These are phyloP conservation scores for Colletotrichum viniferum DNA, from an alignment of 2,329 filamentous ascomycete species.

Conservation along the genomic window DNA sequence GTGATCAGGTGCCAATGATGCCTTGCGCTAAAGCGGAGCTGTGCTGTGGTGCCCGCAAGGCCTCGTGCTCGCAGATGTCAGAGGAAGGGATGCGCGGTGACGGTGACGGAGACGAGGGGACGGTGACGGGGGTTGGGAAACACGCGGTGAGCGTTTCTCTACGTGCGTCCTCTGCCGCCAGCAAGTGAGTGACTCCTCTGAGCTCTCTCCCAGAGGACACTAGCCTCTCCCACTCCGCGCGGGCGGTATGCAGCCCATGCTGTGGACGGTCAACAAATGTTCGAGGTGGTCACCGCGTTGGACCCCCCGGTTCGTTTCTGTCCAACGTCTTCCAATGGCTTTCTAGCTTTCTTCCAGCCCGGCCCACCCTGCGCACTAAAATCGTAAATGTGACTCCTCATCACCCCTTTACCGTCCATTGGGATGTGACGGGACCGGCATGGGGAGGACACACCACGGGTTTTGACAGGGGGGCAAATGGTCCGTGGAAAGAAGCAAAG, in stretches of 20 bases:
- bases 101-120: slow-evolving; percentile 20
- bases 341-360: not conserved
- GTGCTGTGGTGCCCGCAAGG: not conserved
- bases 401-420: not conserved
- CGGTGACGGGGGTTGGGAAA: slow-evolving; percentile 19
- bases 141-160: slow-evolving; percentile 19
- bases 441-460: not conserved
- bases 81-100: slow-evolving; percentile 7
- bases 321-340: not conserved
- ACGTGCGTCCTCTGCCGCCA: not conserved
- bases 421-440: not conserved
- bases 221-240: not conserved
- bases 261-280: not conserved
- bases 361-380: not conserved
- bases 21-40: slow-evolving; percentile 13
- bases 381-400: not conserved
- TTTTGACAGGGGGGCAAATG: not conserved
- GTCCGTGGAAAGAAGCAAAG: slow-evolving; percentile 11
- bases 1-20: slow-evolving; percentile 14
- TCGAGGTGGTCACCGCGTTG: not conserved
- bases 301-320: slow-evolving; percentile 2
- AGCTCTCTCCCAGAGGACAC: not conserved
- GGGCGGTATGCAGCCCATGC: not conserved
- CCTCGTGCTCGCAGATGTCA: not conserved
- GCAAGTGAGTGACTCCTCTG: not conserved